These are phyloP conservation scores for Sclerotinia sclerotiorum DNA, from an alignment of 2,329 filamentous ascomycete species.

Conservation along the genomic window DNA sequence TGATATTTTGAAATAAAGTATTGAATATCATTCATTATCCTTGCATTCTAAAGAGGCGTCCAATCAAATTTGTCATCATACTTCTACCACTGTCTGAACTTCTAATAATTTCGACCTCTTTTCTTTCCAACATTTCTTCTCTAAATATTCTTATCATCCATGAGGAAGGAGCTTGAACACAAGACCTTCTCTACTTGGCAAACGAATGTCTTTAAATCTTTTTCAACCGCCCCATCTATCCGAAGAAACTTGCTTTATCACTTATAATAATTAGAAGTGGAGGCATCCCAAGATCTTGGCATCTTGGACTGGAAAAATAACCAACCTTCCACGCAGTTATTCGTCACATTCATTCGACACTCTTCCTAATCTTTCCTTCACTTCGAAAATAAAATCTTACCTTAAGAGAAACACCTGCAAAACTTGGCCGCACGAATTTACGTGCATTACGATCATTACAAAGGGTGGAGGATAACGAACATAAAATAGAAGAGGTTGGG, in stretches of 20 bases:
- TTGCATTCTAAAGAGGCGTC: background rate
- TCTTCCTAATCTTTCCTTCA: background rate
- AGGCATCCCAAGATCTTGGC: conserved; percentile 17
- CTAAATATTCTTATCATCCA: background rate
- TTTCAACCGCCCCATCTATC: background rate
- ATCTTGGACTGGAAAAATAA: conserved; percentile 1
- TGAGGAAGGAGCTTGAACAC: background rate
- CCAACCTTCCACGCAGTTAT: conserved; percentile 2
- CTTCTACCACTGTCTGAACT: background rate
- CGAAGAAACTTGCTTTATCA: conserved; percentile 14
- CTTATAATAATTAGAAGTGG: conserved; percentile 9
- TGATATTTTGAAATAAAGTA: background rate
- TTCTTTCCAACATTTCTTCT: background rate
- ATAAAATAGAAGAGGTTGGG: conserved; percentile 28
- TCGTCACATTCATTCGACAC: background rate
- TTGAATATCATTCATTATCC: background rate
- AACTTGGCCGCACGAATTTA: background rate
- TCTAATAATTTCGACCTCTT: background rate
- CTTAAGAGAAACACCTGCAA: conserved; percentile 13
- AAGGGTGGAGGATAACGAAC: background rate
- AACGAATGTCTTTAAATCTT: background rate
- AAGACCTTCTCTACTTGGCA: conserved; percentile 5
- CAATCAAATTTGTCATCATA: background rate
- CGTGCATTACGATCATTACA: conserved; percentile 12
- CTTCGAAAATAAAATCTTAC: background rate